phyloP scores from a whole-genome alignment of 78 protist genomes.

The Chrysochromulina parva region DNA sequence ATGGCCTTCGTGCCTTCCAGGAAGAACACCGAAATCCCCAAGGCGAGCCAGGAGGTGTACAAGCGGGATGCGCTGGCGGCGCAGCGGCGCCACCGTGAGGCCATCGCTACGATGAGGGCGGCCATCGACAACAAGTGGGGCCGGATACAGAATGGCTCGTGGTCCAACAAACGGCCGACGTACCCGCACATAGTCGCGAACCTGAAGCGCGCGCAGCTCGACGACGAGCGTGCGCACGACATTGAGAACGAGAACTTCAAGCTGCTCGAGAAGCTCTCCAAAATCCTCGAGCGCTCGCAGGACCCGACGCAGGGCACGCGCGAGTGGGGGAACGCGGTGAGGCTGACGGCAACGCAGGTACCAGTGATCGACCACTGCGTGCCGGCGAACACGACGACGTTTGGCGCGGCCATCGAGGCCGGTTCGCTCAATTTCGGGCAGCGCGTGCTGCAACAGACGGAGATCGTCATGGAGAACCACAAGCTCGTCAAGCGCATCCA shows the following conservation, averaged over 20 bases:
- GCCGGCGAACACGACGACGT: background rate
- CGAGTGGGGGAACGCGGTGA: background rate
- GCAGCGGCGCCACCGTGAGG: too few relatives aligned
- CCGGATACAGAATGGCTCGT: background rate
- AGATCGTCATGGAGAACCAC: background rate
- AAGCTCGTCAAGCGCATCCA: background rate
- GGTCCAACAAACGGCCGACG: background rate
- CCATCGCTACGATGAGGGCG: too few relatives aligned
- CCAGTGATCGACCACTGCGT: background rate
- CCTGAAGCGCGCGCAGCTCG: slow-evolving; percentile 6
- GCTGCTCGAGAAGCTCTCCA: background rate
- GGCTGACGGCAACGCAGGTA: background rate
- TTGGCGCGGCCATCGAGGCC: background rate
- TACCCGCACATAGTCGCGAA: background rate
- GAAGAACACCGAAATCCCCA: too few relatives aligned
- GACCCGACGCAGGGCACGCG: background rate
- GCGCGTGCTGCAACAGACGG: background rate
- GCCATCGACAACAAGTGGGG: background rate
- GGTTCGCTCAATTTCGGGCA: background rate
- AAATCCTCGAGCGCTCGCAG: background rate
- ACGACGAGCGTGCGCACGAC: background rate
- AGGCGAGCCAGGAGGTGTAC: too few relatives aligned
- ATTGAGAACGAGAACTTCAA: background rate
- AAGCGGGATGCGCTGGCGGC: too few relatives aligned
- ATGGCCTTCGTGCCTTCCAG: too few relatives aligned